These are phyloP conservation scores for Mortierella sp. DNA, from an alignment of 371 early-diverging fungal genomes.

Conservation along the genomic window DNA sequence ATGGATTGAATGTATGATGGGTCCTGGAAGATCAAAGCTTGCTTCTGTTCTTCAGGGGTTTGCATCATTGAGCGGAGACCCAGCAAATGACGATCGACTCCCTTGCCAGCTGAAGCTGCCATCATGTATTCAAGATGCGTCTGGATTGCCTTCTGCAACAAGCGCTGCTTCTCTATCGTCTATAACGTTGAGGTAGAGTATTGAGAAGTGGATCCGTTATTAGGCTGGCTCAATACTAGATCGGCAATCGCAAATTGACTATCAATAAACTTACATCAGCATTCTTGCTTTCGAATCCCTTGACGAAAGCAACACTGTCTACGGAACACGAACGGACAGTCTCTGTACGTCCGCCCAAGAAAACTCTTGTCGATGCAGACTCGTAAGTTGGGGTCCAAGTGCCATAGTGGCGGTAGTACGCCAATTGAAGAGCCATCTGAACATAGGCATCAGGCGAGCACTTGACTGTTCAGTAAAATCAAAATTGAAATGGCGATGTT, in stretches of 20 bases:
- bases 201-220: neutral
- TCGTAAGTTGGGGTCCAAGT: conserved; percentile 79
- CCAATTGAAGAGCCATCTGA: conserved; percentile 85
- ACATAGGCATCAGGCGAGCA: conserved; percentile 84
- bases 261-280: conserved; percentile 59
- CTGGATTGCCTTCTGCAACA: conserved; percentile 71
- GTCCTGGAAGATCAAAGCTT: conserved; percentile 75
- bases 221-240: too few species aligned
- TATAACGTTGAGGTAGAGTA: conserved; percentile 23
- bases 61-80: conserved; percentile 76
- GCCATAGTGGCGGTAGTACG: conserved; percentile 77
- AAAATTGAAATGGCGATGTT: neutral
- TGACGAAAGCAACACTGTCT: conserved; percentile 76
- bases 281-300: conserved; percentile 69
- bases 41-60: conserved; percentile 61
- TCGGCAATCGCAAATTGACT: neutral
- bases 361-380: conserved; percentile 82
- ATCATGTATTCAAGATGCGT: conserved; percentile 75
- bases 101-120: conserved; percentile 71
- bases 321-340: conserved; percentile 79
- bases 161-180: conserved; percentile 69
- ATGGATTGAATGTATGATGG: conserved; percentile 71
- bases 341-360: conserved; percentile 90
- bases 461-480: conserved; percentile 58
- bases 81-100: conserved; percentile 87